Evolutionary conservation across 2,329 filamentous ascomycete species (phyloP).

Genomic region (Xylaria sp.): DNA sequence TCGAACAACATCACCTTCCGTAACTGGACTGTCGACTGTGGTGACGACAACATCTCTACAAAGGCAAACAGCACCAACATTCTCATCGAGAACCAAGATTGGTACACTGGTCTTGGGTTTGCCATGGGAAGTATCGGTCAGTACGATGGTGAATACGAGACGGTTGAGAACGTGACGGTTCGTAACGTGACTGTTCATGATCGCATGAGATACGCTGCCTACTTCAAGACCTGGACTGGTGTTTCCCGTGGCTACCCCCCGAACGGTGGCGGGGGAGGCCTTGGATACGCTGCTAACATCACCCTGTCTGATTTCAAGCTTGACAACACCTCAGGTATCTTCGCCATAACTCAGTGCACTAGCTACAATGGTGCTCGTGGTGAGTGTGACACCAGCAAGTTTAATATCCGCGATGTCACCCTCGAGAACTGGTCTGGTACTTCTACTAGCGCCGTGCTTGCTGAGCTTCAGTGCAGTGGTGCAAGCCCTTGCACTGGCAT

Average conservation of each 20-base stretch:
- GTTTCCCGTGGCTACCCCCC: slow-evolving; percentile 56
- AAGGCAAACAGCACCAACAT: slow-evolving; percentile 65
- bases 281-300: slow-evolving; percentile 46
- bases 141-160: slow-evolving; percentile 54
- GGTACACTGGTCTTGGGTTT: slow-evolving; percentile 57
- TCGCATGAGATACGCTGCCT: slow-evolving; percentile 52
- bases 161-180: slow-evolving; percentile 55
- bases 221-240: slow-evolving; percentile 65
- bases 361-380: slow-evolving; percentile 26
- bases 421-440: slow-evolving; percentile 26
- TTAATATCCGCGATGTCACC: slow-evolving; percentile 29
- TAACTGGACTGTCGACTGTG: slow-evolving; percentile 56
- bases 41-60: slow-evolving; percentile 58
- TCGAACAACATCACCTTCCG: slow-evolving; percentile 59
- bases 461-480: slow-evolving; percentile 22
- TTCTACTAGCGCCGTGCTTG: slow-evolving; percentile 9
- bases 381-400: slow-evolving; percentile 32
- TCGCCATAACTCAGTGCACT: slow-evolving; percentile 33
- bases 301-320: slow-evolving; percentile 32
- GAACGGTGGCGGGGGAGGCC: slow-evolving; percentile 63
- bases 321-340: slow-evolving; percentile 23
- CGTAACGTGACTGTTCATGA: slow-evolving; percentile 53
- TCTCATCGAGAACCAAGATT: slow-evolving; percentile 52
- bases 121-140: slow-evolving; percentile 64
- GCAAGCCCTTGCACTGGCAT: slow-evolving; percentile 18